phyloP scores from a whole-genome alignment of 2,329 filamentous ascomycete species.

The Acrocalymma vagum region DNA sequence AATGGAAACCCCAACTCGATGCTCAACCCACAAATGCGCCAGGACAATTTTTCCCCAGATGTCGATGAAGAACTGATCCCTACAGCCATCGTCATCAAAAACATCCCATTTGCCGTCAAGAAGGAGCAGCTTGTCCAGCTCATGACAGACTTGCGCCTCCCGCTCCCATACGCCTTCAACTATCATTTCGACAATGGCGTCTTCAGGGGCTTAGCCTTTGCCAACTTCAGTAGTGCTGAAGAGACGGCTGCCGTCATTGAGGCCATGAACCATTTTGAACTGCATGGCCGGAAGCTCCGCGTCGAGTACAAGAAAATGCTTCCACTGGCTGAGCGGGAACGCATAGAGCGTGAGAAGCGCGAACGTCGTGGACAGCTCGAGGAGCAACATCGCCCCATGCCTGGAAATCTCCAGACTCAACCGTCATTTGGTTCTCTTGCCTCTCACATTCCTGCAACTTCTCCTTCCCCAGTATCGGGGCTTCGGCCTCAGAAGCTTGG shows the following conservation, averaged over 20 bases:
- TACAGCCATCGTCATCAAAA: conserved; percentile 99
- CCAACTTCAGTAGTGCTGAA: conserved; percentile 95
- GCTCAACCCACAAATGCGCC: conserved; percentile 45
- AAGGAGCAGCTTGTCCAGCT: conserved; percentile 93
- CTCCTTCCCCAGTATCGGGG: conserved; percentile 73
- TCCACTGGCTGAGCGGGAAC: conserved; percentile 89
- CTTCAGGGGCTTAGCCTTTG: conserved; percentile 94
- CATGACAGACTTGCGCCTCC: conserved; percentile 94
- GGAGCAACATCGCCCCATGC: conserved; percentile 88
- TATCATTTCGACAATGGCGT: conserved; percentile 99
- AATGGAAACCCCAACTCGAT: conserved; percentile 39
- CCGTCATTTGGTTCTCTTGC: conserved; percentile 84
- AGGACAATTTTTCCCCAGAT: conserved; percentile 57
- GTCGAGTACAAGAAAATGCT: conserved; percentile 99
- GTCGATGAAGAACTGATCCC: conserved; percentile 90
- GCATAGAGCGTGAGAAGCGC: conserved; percentile 96
- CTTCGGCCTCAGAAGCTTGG: conserved; percentile 56
- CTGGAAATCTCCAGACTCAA: conserved; percentile 78
- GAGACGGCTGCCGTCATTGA: conserved; percentile 95
- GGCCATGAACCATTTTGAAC: conserved; percentile 92
- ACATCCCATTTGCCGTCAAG: conserved; percentile 97
- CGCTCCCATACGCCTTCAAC: conserved; percentile 97
- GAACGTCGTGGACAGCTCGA: conserved; percentile 95
- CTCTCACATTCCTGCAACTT: conserved; percentile 68
- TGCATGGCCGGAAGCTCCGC: conserved; percentile 91